These are phyloP conservation scores for Apiotrichum mycotoxinovorans DNA, from an alignment of 1,284 basidiomycete species.

Conservation along the genomic window DNA sequence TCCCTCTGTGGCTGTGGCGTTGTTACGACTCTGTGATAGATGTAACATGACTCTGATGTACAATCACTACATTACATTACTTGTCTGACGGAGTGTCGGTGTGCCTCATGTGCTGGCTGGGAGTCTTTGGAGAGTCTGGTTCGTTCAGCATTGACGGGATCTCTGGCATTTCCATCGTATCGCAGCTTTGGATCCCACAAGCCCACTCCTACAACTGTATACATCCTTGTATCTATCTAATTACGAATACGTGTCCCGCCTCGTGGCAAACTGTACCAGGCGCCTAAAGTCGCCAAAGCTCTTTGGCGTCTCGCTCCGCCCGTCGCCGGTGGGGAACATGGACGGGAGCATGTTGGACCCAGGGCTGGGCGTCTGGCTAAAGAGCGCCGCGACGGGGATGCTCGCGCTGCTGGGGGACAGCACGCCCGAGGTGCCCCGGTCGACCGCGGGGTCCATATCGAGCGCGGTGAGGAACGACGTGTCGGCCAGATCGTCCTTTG, in stretches of 20 bases:
- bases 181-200: not conserved
- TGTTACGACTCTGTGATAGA: conserved; percentile 9
- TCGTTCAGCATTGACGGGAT: no score
- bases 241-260: conserved; percentile 43
- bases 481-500: conserved; percentile 75
- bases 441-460: conserved; percentile 78
- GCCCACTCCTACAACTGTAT: no score
- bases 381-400: conserved; percentile 30
- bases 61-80: not conserved
- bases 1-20: not conserved
- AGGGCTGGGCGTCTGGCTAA: conserved; percentile 23
- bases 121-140: no score
- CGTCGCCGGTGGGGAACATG: conserved; percentile 21
- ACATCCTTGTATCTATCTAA: no score
- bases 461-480: conserved; percentile 85
- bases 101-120: no score
- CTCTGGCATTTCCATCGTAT: no score
- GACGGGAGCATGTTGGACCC: conserved; percentile 2
- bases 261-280: conserved; percentile 77
- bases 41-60: conserved; percentile 10
- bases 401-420: conserved; percentile 12
- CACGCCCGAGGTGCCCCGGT: not conserved
- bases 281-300: conserved; percentile 80
- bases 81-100: no score
- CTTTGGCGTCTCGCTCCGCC: conserved; percentile 58